These are phyloP conservation scores for Massarina eburnea DNA, from an alignment of 2,329 filamentous ascomycete genomes.

Conservation along the genomic window DNA sequence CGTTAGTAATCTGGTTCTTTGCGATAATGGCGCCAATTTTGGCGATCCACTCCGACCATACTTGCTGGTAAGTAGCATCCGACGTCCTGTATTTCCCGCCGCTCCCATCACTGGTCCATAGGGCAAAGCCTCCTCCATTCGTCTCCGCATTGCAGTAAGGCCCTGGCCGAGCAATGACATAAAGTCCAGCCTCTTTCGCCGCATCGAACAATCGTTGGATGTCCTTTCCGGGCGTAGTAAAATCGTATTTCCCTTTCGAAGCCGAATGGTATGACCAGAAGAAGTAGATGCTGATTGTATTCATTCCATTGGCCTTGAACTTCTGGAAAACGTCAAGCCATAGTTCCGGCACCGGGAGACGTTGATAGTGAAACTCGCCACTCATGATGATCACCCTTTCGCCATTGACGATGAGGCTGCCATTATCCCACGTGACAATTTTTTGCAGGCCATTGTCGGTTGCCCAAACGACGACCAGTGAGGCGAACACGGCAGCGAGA, in stretches of 20 bases:
- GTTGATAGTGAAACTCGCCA: slow-evolving; percentile 57
- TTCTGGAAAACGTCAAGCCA: slow-evolving; percentile 60
- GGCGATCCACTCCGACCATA: slow-evolving; percentile 53
- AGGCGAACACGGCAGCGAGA: slow-evolving; percentile 1
- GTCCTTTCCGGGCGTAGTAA: slow-evolving; percentile 54
- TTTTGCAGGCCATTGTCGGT: slow-evolving; percentile 31
- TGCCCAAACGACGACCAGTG: slow-evolving; percentile 14
- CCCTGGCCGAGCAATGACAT: slow-evolving; percentile 54
- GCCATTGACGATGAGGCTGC: slow-evolving; percentile 54
- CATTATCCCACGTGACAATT: slow-evolving; percentile 55
- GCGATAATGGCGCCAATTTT: slow-evolving; percentile 52
- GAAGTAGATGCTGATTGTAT: slow-evolving; percentile 54
- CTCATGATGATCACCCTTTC: slow-evolving; percentile 52
- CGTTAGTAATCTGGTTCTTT: slow-evolving; percentile 54
- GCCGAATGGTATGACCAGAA: slow-evolving; percentile 55
- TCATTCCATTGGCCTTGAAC: slow-evolving; percentile 56
- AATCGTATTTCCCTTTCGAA: slow-evolving; percentile 51
- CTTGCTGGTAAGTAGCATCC: slow-evolving; percentile 47
- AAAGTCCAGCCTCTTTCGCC: slow-evolving; percentile 55
- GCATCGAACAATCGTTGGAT: slow-evolving; percentile 54
- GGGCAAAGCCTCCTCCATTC: slow-evolving; percentile 50
- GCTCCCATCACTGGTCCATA: slow-evolving; percentile 53
- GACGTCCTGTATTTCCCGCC: slow-evolving; percentile 48
- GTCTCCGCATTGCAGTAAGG: slow-evolving; percentile 58
- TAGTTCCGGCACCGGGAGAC: slow-evolving; percentile 56